These are phyloP conservation scores for Suillus tomentosus DNA, from an alignment of 768 basidiomycete genomes.

Conservation along the genomic window DNA sequence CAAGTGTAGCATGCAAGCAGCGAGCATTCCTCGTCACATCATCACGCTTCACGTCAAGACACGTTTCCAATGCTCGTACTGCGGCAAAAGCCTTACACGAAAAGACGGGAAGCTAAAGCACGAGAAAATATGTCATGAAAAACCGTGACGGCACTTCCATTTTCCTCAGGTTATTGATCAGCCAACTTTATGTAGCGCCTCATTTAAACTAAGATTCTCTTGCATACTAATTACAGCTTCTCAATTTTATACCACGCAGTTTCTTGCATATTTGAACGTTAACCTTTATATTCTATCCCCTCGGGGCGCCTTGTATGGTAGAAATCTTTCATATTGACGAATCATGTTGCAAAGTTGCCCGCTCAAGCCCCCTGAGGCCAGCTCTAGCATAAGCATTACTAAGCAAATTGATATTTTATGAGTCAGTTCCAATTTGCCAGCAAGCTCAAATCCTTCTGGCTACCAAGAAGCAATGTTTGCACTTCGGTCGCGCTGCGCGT, in stretches of 20 bases:
- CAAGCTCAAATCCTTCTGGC: neutral
- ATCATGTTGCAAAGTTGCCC: neutral
- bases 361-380: neutral
- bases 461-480: slow-evolving; percentile 14
- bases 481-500: slow-evolving; percentile 23
- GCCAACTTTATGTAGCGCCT: neutral
- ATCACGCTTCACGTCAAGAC: neutral
- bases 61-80: slow-evolving; percentile 2
- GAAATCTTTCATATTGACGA: neutral
- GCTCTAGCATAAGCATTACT: neutral
- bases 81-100: slow-evolving; percentile 1
- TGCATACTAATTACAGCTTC: neutral
- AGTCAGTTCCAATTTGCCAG: neutral
- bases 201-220: neutral
- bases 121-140: neutral
- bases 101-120: slow-evolving; percentile 2
- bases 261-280: neutral
- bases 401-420: neutral
- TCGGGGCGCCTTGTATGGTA: neutral
- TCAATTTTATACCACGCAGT: neutral
- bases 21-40: slow-evolving; percentile 4
- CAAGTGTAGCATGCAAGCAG: neutral
- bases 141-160: neutral
- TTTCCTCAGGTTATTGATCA: neutral
- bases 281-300: neutral